Base-by-base conservation (phyloP, 805 yeast genomes). In the Candida berthetii region DNA sequence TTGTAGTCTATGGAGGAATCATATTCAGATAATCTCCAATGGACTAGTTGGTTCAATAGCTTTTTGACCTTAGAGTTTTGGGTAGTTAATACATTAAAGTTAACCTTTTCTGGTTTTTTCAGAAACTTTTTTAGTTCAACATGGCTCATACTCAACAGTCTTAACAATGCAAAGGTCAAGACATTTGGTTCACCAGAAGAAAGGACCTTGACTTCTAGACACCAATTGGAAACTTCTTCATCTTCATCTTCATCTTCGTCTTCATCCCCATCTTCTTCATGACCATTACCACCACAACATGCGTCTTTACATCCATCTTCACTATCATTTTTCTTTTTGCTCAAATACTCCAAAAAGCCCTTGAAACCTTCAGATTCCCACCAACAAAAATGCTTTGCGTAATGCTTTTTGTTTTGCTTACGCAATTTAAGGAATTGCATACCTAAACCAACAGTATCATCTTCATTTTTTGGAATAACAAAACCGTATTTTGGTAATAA, bases 401-500 rank as follows among this genome's bases (percentile, higher is more conserved):
- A 48, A 42, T 65, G 64, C 25, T 55, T 55, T 29, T 54, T 57
- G 14, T 49, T 48, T 31, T 62, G 56, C 24, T 60, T 64, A 24
- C 57, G 57, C 31, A 62, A 52, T 35, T 52, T 55, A 36, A 67
- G 50, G 41, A 74, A 57, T 48, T 78, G 82, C 2, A 68, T 64
- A 1, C 82, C 78, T n/a, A 86, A 55, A 40, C 78, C 68, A 11
- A 84, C 73, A 2, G 71, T 55, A 48, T 84, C 88, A 51, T 75
- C 70, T 1, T 66, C 64, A 48, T 80, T 77, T n/a, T 65, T 63
- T 38, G 68, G 63, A 31, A 74, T 65, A 9, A 81, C 74, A 57
- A 90, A 89, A 1, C 96, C 96, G 57, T 89, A 90, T 42, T 85
- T 72, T 13, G 89, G 77, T 13, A 89, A 58, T 33, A 90, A 62